Base-by-base conservation (phyloP, 768 basidiomycete genomes). In the Phaeotremella fagi region DNA sequence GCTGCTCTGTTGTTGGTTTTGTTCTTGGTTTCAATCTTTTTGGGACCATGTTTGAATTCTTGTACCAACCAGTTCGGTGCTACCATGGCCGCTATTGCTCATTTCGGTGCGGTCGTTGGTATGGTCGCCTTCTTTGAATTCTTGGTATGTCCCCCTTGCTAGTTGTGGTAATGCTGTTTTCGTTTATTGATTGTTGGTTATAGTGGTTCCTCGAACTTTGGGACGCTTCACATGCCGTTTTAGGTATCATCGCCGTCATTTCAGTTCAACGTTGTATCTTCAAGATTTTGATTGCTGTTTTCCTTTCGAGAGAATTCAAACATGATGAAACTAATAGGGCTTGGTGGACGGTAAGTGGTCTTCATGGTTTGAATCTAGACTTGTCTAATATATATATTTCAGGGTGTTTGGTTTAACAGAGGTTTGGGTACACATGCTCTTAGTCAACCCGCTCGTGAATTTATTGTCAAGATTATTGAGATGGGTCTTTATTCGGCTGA, bases 361-460 rank as follows among this genome's bases (percentile, higher is more conserved):
- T 33, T 46, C 9, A 46, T 35, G 5, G 23, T 23, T 0, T 20
- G 9, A n/a, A 9, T 35, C 33, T 9, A 23, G 57, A 46, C 2
- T 9, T 6, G 28, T 22, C 37, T 38, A 23, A 48, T n/a, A 7
- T 1, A n/a, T 16, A 23, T 11, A 33, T 42, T 20, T 26, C 36
- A 66, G 54, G 70, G 74, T 66, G 73, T 75, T 3, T 97, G 95
- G 95, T 94, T 91, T 73, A 92, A 92, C 37, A 85, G 91, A 46
- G 90, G 90, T 3, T 81, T 99, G 23, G 92, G 94, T 37, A 68
- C 82, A 3, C 85, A 90, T 72, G 90, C 86, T 37, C 88, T 94
- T 83, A 91, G 90, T n/a, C 95, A 98, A 72, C 94, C 94, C 47
- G 90, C 87, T 25, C 86, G 95, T 71, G 95, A 98, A 79, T 97